These are phyloP conservation scores for Teratosphaeria pseudoeucalypti DNA, from an alignment of 2,329 filamentous ascomycete species.

Conservation along the genomic window DNA sequence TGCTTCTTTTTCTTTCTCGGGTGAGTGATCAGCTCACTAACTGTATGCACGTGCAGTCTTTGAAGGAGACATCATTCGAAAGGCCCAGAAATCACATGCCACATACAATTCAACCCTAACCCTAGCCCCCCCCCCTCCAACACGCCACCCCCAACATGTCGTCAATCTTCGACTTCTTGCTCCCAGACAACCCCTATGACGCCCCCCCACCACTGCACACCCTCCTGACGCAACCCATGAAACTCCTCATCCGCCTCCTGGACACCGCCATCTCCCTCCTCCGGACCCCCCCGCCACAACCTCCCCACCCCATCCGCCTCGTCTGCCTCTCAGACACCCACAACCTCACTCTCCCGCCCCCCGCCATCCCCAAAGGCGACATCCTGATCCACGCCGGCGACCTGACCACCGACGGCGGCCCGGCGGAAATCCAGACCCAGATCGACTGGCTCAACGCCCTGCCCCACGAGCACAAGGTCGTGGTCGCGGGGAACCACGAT, in stretches of 20 bases:
- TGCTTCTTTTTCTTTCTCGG: not conserved
- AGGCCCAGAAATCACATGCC: not conserved
- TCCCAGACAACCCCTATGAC: conserved; percentile 5
- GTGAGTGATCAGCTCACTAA: not conserved
- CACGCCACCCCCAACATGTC: not conserved
- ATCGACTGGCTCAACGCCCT: conserved; percentile 70
- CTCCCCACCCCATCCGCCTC: conserved; percentile 54
- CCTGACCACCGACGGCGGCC: conserved; percentile 62
- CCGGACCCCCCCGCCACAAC: conserved; percentile 50
- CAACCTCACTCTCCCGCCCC: conserved; percentile 38
- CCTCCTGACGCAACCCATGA: conserved; percentile 23
- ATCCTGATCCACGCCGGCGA: conserved; percentile 86
- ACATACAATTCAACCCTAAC: not conserved
- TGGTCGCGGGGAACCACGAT: conserved; percentile 84
- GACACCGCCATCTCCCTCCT: conserved; percentile 50
- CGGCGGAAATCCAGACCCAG: conserved; percentile 65
- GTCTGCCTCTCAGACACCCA: conserved; percentile 92
- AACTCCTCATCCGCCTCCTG: conserved; percentile 31
- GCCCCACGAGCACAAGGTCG: conserved; percentile 69
- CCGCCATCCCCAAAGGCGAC: conserved; percentile 61
- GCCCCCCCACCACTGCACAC: conserved; percentile 19
- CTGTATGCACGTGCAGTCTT: not conserved
- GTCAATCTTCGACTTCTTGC: not conserved
- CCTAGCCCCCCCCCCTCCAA: not conserved
- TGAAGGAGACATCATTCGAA: not conserved